These are phyloP conservation scores for Suhomyces canberraensis DNA, from an alignment of 805 yeast genomes.

Conservation along the genomic window DNA sequence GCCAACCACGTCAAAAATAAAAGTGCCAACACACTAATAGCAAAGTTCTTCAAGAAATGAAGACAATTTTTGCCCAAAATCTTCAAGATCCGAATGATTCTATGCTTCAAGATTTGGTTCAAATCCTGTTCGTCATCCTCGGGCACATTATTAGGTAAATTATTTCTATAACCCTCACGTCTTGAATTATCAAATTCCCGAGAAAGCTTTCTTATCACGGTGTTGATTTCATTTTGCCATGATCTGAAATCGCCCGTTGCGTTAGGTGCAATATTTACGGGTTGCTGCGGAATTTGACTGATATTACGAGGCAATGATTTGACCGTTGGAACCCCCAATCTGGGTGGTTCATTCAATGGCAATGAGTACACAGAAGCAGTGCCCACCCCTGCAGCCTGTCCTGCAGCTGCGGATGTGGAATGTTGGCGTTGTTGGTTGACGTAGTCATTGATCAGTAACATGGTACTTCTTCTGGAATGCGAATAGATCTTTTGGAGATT, in stretches of 20 bases:
- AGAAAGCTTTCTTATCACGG: conserved; percentile 43
- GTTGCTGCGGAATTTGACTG: not conserved
- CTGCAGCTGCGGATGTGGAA: conserved; percentile 6
- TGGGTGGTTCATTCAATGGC: conserved; percentile 7
- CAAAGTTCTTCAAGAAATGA: conserved; percentile 30
- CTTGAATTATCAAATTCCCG: conserved; percentile 26
- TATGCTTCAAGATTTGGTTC: conserved; percentile 18
- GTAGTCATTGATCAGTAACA: conserved; percentile 33
- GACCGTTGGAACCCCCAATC: not conserved
- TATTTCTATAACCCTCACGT: not conserved
- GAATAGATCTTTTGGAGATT: conserved; percentile 43
- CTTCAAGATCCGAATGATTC: conserved; percentile 20
- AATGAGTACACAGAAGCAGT: conserved; percentile 14
- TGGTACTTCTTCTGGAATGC: conserved; percentile 39
- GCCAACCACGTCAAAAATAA: conserved; percentile 41
- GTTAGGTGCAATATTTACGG: conserved; percentile 2
- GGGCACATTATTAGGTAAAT: conserved; percentile 5
- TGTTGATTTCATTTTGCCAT: conserved; percentile 55
- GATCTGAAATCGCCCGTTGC: conserved; percentile 40
- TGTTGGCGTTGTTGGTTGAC: conserved; percentile 32
- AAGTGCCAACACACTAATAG: conserved; percentile 34
- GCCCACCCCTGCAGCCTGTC: conserved; percentile 8
- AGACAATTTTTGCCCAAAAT: conserved; percentile 27
- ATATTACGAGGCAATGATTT: conserved; percentile 3
- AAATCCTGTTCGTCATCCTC: conserved; percentile 15